Evolutionary conservation across 768 basidiomycete genomes (phyloP), one percentile per base, ranked within the genome.

Genomic region (Piloderma croceum): DNA sequence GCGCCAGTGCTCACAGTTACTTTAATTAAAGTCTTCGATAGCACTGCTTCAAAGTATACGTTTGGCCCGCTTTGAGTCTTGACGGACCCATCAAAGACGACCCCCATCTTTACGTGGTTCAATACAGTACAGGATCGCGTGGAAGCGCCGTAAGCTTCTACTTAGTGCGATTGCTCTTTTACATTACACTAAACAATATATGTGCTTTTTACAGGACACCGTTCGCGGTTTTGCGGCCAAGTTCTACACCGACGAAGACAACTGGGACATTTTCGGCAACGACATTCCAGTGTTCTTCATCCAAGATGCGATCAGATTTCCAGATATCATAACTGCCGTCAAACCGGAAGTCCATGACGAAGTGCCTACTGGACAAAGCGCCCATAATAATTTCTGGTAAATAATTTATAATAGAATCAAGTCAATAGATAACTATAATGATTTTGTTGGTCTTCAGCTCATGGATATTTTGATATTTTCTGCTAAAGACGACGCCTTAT

Each of bases 321-420:
- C 85, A 11, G 90, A 93, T 53, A 62, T 92, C 38, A 68, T 91
- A 24, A 90, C 92, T 54, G 82, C 90, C 4, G 83, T 84, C 17
- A 83, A 87, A 56, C 87, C 90, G 2, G 88, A 91, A 55, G 89
- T 88, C 3, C 75, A 88, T 33, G 87, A 85, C 44, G 90, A 91
- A 49, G 72, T 85, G 0, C 83, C 83, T 3, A 73, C 74, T 36
- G 81, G 75, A 3, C 81, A 83, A 56, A 62, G 51, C 13, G 79
- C 83, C 2, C 88, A 90, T 53, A 88, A 91, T 63, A 89, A 84
- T 51, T 88, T 90, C 46, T 92, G 87, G 86, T n/a, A n/a, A n/a
- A n/a, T n/a, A n/a, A n/a, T n/a, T n/a, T n/a, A n/a, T n/a, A n/a
- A n/a, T n/a, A n/a, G n/a, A n/a, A n/a, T n/a, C n/a, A n/a, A n/a